These are phyloP conservation scores for Patellifolia procumbens DNA, from an alignment of 179 eudicot species.

Conservation along the genomic window DNA sequence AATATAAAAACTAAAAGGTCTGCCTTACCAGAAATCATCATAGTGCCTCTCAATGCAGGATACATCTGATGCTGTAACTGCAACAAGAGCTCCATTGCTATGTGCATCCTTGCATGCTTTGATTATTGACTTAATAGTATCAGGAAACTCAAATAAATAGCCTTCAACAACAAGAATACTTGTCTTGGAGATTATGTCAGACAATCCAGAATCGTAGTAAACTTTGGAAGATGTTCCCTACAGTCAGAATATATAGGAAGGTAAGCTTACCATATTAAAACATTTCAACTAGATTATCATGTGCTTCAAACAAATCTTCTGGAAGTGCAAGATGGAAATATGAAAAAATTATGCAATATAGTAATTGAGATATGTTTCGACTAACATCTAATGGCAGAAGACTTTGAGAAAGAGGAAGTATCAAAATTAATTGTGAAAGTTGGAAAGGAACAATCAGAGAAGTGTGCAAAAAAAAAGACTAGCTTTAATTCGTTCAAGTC, in stretches of 20 bases:
- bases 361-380: not conserved
- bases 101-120: constrained; percentile 89
- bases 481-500: not conserved
- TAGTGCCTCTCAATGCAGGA: constrained; percentile 94
- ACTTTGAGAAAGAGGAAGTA: not conserved
- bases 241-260: constrained; percentile 17
- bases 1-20: no score
- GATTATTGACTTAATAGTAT: constrained; percentile 74
- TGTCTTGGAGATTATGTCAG: constrained; percentile 66
- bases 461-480: not conserved
- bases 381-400: not conserved
- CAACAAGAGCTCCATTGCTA: constrained; percentile 77
- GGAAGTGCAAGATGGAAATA: not conserved
- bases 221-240: constrained; percentile 93
- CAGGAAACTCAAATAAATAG: constrained; percentile 88
- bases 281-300: not conserved
- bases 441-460: not conserved
- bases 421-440: not conserved
- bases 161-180: constrained; percentile 89
- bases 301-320: not conserved
- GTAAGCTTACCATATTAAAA: constrained; percentile 3
- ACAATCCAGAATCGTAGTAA: constrained; percentile 69
- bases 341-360: not conserved
- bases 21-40: constrained; percentile 80
- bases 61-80: constrained; percentile 94